phyloP scores from a whole-genome alignment of 257 asterid species.

The Sherardia arvensis region DNA sequence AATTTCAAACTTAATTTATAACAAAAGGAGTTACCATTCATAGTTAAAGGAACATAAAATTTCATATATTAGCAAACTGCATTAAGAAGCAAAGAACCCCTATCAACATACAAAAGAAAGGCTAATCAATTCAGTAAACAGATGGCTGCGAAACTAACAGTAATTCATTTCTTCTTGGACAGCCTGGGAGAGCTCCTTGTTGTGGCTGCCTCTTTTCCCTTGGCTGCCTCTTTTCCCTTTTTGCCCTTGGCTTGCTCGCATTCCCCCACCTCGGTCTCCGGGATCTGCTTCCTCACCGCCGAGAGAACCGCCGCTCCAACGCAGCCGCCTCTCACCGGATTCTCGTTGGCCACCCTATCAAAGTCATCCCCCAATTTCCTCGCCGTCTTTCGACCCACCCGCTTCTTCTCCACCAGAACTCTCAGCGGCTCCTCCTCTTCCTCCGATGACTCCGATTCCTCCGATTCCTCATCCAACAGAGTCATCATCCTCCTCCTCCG shows the following conservation, averaged over 20 bases:
- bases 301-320: constrained; percentile 5
- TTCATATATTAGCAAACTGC: too few relatives aligned
- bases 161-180: constrained; percentile 15
- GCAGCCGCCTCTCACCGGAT: constrained; percentile 3
- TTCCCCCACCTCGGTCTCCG: not conserved
- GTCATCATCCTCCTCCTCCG: constrained; percentile 38
- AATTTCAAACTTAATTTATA: too few relatives aligned
- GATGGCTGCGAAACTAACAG: constrained; percentile 2
- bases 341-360: constrained; percentile 60
- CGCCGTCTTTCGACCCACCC: constrained; percentile 24
- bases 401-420: constrained; percentile 17
- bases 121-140: not conserved
- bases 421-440: constrained; percentile 23
- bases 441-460: too few relatives aligned
- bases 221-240: constrained; percentile 13
- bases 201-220: constrained; percentile 15
- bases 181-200: constrained; percentile 60
- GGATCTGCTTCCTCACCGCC: constrained; percentile 27
- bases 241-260: constrained; percentile 7
- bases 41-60: too few relatives aligned
- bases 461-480: constrained; percentile 22
- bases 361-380: constrained; percentile 77
- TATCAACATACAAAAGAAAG: not conserved
- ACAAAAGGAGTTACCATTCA: too few relatives aligned
- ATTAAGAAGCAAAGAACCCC: not conserved